Percentiles rank a stretch among this genome's conserved stretches.
Conservation (phyloP, 352 stramenopile genomes). For the Blastocystis sp. region DNA sequence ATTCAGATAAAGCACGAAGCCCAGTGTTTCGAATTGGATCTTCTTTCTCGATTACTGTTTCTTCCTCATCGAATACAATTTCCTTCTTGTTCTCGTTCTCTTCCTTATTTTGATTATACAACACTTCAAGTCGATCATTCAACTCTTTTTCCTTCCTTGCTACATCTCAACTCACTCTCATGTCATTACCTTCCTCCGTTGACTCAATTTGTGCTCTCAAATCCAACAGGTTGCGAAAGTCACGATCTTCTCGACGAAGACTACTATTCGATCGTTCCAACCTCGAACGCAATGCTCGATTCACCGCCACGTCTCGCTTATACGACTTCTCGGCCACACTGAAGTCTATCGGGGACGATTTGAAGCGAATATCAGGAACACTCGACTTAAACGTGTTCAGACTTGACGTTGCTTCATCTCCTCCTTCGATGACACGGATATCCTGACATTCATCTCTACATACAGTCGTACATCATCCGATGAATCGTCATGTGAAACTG, state of each 20-base stretch:
- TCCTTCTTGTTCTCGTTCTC: conserved; percentile 34
- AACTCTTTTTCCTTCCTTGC: conserved; percentile 1
- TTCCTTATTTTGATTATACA: conserved; percentile 2
- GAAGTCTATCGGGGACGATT: not conserved
- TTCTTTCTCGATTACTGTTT: not conserved
- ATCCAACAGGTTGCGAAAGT: not conserved
- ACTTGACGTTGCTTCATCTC: not conserved
- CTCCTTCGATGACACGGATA: not conserved
- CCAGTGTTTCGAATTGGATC: not conserved
- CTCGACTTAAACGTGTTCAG: conserved; percentile 16
- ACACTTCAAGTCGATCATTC: not conserved
- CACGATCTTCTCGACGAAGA: not conserved
- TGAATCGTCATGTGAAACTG: not conserved
- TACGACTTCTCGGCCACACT: not conserved
- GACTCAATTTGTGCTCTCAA: not conserved
- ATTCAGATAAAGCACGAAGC: not conserved
- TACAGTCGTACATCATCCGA: conserved; percentile 11
- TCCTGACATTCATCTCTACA: not conserved
- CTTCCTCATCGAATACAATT: not conserved
- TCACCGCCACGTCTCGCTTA: not conserved
- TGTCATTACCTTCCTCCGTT: not conserved
- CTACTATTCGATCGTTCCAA: conserved; percentile 40
- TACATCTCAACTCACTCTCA: not conserved
- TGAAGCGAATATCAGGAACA: not conserved
- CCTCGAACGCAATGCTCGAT: not conserved